These are phyloP conservation scores for Spizellomyces sp. DNA, from an alignment of 192 early-diverging fungal species.

Conservation along the genomic window DNA sequence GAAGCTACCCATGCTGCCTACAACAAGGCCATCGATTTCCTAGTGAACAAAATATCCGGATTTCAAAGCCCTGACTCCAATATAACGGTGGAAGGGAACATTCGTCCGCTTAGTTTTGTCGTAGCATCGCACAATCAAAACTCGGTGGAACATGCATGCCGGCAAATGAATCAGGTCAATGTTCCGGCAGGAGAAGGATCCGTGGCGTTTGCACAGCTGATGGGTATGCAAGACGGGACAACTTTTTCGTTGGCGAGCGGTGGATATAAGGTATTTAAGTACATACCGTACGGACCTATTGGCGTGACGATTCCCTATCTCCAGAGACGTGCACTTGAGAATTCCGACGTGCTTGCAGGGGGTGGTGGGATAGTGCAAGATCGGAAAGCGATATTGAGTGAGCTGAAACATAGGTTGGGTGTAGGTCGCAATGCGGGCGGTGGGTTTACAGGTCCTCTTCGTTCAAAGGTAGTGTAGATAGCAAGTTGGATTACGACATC, in stretches of 20 bases:
- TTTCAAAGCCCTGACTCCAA: not conserved
- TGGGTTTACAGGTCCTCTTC: too few relatives aligned
- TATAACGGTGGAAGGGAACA: not conserved
- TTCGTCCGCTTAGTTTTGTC: slow-evolving; percentile 69
- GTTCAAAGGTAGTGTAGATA: too few relatives aligned
- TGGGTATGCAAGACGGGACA: slow-evolving; percentile 92
- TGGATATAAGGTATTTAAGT: slow-evolving; percentile 87
- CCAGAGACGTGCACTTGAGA: slow-evolving; percentile 92
- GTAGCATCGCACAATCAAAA: slow-evolving; percentile 90
- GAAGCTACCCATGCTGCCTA: slow-evolving; percentile 83
- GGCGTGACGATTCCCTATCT: slow-evolving; percentile 92
- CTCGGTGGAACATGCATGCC: slow-evolving; percentile 65
- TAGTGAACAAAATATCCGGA: slow-evolving; percentile 59
- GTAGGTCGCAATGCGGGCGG: too few relatives aligned
- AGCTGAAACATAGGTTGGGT: not conserved
- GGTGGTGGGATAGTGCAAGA: slow-evolving; percentile 24
- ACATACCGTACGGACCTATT: slow-evolving; percentile 89
- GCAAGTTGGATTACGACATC: too few relatives aligned
- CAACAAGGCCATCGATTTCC: slow-evolving; percentile 72
- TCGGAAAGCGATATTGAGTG: slow-evolving; percentile 2
- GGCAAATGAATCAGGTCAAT: slow-evolving; percentile 60
- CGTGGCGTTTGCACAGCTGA: slow-evolving; percentile 91
- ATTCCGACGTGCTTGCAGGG: slow-evolving; percentile 75
- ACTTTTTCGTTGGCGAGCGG: slow-evolving; percentile 77
- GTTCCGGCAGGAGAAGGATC: slow-evolving; percentile 58